Percentiles rank a stretch among this genome's conserved stretches.
These are phyloP conservation scores for Bertia moriformis DNA, from an alignment of 2,329 filamentous ascomycete species.

Conservation along the genomic window DNA sequence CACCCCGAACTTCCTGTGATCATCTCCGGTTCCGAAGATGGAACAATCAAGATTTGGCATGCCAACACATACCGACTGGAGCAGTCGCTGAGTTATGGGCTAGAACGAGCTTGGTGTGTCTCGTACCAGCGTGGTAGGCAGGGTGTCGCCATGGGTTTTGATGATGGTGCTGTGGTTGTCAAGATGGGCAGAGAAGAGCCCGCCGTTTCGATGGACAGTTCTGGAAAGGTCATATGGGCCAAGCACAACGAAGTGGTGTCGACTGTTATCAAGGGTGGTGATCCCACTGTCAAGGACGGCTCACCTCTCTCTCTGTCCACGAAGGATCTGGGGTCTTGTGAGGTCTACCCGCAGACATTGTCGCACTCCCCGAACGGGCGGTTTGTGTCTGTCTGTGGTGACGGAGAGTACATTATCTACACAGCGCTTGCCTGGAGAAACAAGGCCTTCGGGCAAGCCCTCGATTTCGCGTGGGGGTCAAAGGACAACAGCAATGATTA, in stretches of 20 bases:
- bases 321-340: slow-evolving; percentile 90
- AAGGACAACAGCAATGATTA: slow-evolving; percentile 98
- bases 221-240: slow-evolving; percentile 92
- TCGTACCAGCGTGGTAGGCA: slow-evolving; percentile 90
- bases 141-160: slow-evolving; percentile 87
- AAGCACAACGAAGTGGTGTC: slow-evolving; percentile 90
- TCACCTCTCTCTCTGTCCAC: slow-evolving; percentile 72
- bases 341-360: slow-evolving; percentile 90
- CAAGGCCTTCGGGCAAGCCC: slow-evolving; percentile 86
- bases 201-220: slow-evolving; percentile 90
- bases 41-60: slow-evolving; percentile 96
- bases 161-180: slow-evolving; percentile 92
- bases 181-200: slow-evolving; percentile 96
- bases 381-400: slow-evolving; percentile 78
- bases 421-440: slow-evolving; percentile 93
- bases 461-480: slow-evolving; percentile 93
- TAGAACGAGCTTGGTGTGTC: slow-evolving; percentile 96
- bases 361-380: slow-evolving; percentile 91
- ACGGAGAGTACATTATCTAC: slow-evolving; percentile 98
- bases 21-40: slow-evolving; percentile 93
- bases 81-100: slow-evolving; percentile 86
- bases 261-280: slow-evolving; percentile 84
- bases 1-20: slow-evolving; percentile 94
- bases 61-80: slow-evolving; percentile 93
- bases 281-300: slow-evolving; percentile 74